Percentiles rank a stretch among this genome's conserved stretches.
Conservation (phyloP, 768 basidiomycete species). For the Lactarius quietus region DNA sequence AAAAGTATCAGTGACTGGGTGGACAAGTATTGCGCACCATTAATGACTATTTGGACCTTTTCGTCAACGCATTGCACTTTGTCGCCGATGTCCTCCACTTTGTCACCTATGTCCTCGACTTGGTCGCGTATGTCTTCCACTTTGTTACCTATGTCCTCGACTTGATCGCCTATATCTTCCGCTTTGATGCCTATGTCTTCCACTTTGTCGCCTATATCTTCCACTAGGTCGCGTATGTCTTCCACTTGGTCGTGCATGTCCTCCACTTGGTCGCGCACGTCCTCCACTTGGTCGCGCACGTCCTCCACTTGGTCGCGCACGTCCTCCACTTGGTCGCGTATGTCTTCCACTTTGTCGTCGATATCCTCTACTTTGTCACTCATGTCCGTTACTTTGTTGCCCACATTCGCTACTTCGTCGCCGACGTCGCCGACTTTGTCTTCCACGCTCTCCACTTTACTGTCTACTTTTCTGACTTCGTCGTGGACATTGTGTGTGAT, state of each 20-base stretch:
- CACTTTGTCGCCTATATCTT: no score
- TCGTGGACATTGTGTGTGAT: background rate
- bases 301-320: background rate
- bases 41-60: background rate
- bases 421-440: no score
- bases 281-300: background rate
- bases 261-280: background rate
- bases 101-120: background rate
- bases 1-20: background rate
- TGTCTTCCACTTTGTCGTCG: background rate
- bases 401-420: no score
- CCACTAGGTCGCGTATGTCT: no score
- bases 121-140: background rate
- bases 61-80: background rate
- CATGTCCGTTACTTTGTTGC: no score
- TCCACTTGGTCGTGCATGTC: no score
- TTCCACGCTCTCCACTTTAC: background rate
- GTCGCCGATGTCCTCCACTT: background rate
- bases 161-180: background rate
- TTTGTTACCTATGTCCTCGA: background rate
- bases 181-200: background rate
- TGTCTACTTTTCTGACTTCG: background rate
- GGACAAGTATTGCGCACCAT: background rate
- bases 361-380: background rate
- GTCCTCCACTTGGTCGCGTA: background rate